Percentiles rank a stretch among this genome's conserved stretches.
Conservation (phyloP, 768 basidiomycete genomes). For the Astraeus odoratus region DNA sequence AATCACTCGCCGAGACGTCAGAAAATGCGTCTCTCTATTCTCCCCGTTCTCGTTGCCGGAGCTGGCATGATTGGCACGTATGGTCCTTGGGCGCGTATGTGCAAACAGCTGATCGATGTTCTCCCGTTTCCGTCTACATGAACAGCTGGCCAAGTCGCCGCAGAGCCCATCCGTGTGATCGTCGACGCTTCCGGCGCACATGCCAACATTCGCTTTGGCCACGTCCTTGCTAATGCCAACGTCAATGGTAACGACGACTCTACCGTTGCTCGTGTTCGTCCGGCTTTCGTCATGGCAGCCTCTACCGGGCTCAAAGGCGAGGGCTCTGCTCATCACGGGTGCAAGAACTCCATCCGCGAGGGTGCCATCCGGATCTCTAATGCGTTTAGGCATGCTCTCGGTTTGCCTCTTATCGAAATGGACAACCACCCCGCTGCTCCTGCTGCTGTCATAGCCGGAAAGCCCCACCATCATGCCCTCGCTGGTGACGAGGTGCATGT, state of each 20-base stretch:
- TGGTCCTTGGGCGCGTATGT: background rate
- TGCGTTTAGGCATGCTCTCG: constrained; percentile 48
- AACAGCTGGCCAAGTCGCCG: constrained; percentile 33
- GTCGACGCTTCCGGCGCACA: constrained; percentile 23
- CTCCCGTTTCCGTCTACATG: no score
- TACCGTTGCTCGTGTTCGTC: constrained; percentile 15
- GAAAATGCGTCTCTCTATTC: constrained; percentile 32
- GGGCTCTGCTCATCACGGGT: constrained; percentile 19
- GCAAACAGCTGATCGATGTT: background rate
- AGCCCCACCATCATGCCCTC: constrained; percentile 3
- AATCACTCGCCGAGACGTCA: background rate
- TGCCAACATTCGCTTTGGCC: constrained; percentile 33
- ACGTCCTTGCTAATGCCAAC: constrained; percentile 28
- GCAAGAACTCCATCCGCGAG: constrained; percentile 33
- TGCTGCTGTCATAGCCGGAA: background rate
- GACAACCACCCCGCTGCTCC: background rate
- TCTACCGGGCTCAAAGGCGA: constrained; percentile 7
- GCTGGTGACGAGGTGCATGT: constrained; percentile 22
- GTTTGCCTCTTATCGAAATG: constrained; percentile 41
- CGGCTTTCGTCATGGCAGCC: constrained; percentile 6
- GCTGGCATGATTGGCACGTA: constrained; percentile 26
- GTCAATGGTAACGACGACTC: constrained; percentile 22
- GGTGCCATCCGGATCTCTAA: constrained; percentile 50
- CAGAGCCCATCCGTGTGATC: constrained; percentile 46
- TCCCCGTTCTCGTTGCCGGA: constrained; percentile 32